Conservation (phyloP, 2,329 filamentous ascomycete species). For the Exserohilum turcica region DNA sequence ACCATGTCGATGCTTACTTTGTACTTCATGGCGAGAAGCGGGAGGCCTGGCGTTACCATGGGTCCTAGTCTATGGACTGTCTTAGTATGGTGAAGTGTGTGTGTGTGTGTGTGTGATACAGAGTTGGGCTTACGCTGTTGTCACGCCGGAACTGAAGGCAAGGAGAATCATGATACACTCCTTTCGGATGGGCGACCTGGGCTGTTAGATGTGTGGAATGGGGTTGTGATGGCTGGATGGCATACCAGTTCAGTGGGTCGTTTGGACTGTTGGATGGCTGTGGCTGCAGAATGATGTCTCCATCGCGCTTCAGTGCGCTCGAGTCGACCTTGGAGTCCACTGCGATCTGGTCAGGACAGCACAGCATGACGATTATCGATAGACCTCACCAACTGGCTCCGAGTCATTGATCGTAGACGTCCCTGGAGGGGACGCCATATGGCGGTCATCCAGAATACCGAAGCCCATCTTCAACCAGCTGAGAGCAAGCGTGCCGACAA, state of each 20-base stretch:
- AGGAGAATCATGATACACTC: conserved; percentile 42
- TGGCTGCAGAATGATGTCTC: conserved; percentile 80
- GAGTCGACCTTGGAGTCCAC: conserved; percentile 25
- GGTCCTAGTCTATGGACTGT: conserved; percentile 42
- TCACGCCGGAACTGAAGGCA: conserved; percentile 43
- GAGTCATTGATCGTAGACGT: conserved; percentile 36
- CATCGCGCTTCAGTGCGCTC: conserved; percentile 50
- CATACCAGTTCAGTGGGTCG: conserved; percentile 68
- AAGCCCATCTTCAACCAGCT: conserved; percentile 35
- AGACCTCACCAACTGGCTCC: conserved; percentile 9
- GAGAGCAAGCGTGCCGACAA: too few species aligned
- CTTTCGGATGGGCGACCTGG: conserved; percentile 30
- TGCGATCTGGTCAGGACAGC: not conserved
- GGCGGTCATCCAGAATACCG: conserved; percentile 36
- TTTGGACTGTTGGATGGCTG: conserved; percentile 91
- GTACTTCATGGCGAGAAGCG: conserved; percentile 44
- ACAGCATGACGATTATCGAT: not conserved
- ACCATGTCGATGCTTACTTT: conserved; percentile 47
- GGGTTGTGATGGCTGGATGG: too few species aligned
- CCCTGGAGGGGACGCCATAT: conserved; percentile 40
- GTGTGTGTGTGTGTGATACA: too few species aligned
- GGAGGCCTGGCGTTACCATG: conserved; percentile 50
- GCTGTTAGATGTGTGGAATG: too few species aligned
- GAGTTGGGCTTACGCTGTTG: conserved; percentile 31
- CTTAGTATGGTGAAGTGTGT: conserved; percentile 4